Evolutionary conservation across 2,329 filamentous ascomycete genomes (phyloP).

Genomic region (Cercospora brassicicola): DNA sequence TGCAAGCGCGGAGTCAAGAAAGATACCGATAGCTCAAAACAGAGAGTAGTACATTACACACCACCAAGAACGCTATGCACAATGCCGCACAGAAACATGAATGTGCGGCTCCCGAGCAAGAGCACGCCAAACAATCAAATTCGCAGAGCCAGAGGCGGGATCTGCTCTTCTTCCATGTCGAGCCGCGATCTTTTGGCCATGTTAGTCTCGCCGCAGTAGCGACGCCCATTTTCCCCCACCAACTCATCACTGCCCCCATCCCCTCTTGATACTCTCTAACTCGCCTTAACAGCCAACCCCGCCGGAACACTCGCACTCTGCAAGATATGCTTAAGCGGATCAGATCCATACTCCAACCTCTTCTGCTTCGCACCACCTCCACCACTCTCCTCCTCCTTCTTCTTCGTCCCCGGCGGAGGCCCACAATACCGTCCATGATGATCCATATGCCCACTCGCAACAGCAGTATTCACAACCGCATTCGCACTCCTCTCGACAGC

Average conservation of each 20-base stretch:
- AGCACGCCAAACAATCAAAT: neutral
- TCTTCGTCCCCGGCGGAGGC: conserved; percentile 8
- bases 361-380: neutral
- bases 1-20: too few species aligned
- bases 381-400: conserved; percentile 4
- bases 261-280: neutral
- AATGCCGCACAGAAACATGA: conserved; percentile 11
- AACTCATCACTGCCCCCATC: too few species aligned
- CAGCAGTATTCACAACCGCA: conserved; percentile 28
- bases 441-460: conserved; percentile 26
- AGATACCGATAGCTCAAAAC: too few species aligned
- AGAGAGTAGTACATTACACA: neutral
- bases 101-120: conserved; percentile 10
- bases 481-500: conserved; percentile 20
- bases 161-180: too few species aligned
- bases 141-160: too few species aligned
- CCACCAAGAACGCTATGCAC: conserved; percentile 1
- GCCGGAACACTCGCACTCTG: conserved; percentile 8
- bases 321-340: conserved; percentile 7
- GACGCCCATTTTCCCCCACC: too few species aligned
- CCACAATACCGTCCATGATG: conserved; percentile 27
- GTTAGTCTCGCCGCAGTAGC: too few species aligned
- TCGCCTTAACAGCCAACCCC: conserved; percentile 5
- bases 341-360: conserved; percentile 7
- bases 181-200: too few species aligned